Evolutionary conservation across 306 rosid genomes (phyloP).

Genomic region (Benincasa hispida): DNA sequence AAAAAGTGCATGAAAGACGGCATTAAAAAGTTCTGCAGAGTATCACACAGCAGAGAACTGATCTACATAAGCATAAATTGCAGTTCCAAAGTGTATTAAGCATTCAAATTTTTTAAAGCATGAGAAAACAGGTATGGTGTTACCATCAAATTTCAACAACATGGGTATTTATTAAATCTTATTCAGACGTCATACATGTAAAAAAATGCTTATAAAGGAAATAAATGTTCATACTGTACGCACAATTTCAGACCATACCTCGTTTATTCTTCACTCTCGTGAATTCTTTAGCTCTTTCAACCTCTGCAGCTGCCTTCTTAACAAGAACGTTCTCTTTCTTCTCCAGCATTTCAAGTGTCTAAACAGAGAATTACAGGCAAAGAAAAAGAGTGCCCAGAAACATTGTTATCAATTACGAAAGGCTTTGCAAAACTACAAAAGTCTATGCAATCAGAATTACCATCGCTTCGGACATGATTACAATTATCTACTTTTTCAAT

Average conservation of each 20-base stretch:
- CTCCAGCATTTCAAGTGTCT: constrained; percentile 99
- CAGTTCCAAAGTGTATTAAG: neutral
- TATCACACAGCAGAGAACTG: neutral
- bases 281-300: constrained; percentile 87
- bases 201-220: neutral
- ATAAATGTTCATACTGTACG: neutral
- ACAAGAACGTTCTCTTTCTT: constrained; percentile 85
- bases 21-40: neutral
- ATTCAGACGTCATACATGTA: neutral
- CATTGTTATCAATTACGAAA: neutral
- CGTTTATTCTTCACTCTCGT: constrained; percentile 77
- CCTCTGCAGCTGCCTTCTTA: constrained; percentile 71
- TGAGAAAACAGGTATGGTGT: neutral
- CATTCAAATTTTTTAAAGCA: neutral
- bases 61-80: neutral
- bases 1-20: neutral
- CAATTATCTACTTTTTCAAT: neutral
- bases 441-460: neutral
- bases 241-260: constrained; percentile 29
- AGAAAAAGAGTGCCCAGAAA: neutral
- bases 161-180: neutral
- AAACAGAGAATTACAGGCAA: constrained; percentile 7
- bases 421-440: neutral
- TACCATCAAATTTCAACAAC: neutral
- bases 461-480: neutral